Base-by-base conservation (phyloP, 306 rosid genomes). In the Rosa multiflora region DNA sequence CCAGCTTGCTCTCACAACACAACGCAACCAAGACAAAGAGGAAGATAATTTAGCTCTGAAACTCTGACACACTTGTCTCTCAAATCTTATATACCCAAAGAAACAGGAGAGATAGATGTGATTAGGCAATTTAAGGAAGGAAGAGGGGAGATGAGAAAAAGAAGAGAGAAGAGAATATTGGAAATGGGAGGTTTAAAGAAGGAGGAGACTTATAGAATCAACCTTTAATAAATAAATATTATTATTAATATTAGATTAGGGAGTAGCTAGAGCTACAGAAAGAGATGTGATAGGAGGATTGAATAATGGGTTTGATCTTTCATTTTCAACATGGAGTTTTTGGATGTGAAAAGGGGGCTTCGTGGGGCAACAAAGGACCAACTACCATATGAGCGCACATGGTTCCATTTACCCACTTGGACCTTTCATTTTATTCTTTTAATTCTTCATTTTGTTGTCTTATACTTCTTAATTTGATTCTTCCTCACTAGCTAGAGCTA, bases 381-480 rank as follows among this genome's bases (percentile, higher is more conserved):
- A 84, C 84, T 76, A 80, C 82, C 87, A 84, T 84, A 80, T 72
- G 87, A 84, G 59, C 39, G 87, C 87, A 84, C 87, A 84, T 84
- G 87, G 84, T 72, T 80, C 84, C 75, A 42, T 75, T 84, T 84
- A 77, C 81, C 87, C 84, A 84, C 84, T 80, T 84, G 80, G 77
- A 77, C 82, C 84, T 55, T 47, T 29, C n/a, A 20, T 20, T 75
- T 44, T 51, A 8, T 37, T 15, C 29, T 56, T 15, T 23, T 43
- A 15, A 15, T 64, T 64, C 56, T 17, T 67, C 18, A 8, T 49
- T 69, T 75, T 49, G 49, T 48, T 67, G 5, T 55, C 5, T 10
- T 53, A 20, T 52, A 59, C 37, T 13, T 62, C 20, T 56, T 72
- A 6, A 6, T 4, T 44, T 76, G 9, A 52, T 70, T 70, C 35